Evolutionary conservation across 2,329 filamentous ascomycete genomes (phyloP).

Genomic region (Cercospora zeae-maydis): DNA sequence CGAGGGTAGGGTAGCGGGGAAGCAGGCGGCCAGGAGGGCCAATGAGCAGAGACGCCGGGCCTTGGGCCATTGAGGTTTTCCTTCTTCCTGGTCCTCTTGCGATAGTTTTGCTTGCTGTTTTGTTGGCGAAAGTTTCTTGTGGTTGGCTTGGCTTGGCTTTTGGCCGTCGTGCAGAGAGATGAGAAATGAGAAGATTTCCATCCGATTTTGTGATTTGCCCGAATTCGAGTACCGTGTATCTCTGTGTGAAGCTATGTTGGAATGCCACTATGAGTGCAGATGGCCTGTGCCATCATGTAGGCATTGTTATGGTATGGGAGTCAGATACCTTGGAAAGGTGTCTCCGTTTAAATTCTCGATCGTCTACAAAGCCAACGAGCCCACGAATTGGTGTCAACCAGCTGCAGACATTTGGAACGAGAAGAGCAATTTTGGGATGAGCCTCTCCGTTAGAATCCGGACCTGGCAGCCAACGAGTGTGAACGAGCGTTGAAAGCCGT

Average conservation of each 20-base stretch:
- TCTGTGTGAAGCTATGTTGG: background rate
- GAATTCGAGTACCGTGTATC: background rate
- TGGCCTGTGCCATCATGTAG: background rate
- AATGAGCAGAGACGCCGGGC: background rate
- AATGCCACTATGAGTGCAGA: background rate
- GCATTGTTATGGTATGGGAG: background rate
- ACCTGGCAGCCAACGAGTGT: background rate
- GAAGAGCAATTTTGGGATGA: background rate
- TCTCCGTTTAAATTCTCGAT: background rate
- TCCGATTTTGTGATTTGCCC: background rate
- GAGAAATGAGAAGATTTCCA: background rate
- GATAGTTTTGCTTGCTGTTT: background rate
- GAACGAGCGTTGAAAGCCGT: background rate
- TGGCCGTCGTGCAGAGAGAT: background rate
- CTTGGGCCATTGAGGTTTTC: background rate
- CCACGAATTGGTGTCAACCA: background rate
- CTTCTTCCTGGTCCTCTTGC: background rate
- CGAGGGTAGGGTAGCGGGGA: background rate
- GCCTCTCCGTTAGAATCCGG: background rate
- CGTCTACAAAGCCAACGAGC: background rate
- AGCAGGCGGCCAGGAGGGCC: background rate
- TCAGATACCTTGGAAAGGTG: background rate
- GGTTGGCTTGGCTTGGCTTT: background rate
- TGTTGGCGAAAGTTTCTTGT: background rate
- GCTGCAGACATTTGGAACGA: background rate